Conservation (phyloP, 306 rosid species). For the Corylus heterophylla region DNA sequence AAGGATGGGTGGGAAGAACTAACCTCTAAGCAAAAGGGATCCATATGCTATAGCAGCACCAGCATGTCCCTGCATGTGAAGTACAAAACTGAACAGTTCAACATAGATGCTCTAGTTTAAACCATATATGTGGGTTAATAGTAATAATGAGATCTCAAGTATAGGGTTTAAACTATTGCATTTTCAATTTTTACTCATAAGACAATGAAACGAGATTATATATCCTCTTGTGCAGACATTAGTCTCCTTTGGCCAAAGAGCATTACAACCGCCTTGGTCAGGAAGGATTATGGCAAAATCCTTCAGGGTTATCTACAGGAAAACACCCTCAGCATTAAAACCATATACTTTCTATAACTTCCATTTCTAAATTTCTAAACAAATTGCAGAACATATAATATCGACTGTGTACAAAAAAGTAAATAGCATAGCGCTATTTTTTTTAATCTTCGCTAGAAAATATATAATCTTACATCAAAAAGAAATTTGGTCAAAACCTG, state of each 20-base stretch:
- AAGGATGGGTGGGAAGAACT: conserved; percentile 23
- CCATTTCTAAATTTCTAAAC: not conserved
- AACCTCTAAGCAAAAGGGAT: conserved; percentile 91
- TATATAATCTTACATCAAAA: not conserved
- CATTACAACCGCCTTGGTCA: not conserved
- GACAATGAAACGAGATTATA: not conserved
- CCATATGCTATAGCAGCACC: conserved; percentile 95
- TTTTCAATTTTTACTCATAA: conserved; percentile 8
- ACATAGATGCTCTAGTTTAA: not conserved
- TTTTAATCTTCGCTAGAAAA: not conserved
- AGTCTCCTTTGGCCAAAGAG: not conserved
- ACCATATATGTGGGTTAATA: not conserved
- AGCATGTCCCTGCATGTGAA: conserved; percentile 70
- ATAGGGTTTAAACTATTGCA: not conserved
- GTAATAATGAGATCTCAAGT: not conserved
- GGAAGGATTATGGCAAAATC: not conserved
- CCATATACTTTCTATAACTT: not conserved
- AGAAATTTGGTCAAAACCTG: not conserved
- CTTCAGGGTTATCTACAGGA: not conserved
- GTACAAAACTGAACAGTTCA: not conserved
- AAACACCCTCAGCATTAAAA: not conserved
- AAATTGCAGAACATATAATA: not conserved
- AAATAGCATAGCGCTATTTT: not conserved
- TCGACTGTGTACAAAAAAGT: no score
- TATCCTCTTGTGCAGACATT: not conserved